A percentile compares a stretch with the other conserved stretches of the same genome.
Evolutionary conservation across 495 filamentous ascomycete species (phyloP).

Genomic region (Aspergillus ostianus): DNA sequence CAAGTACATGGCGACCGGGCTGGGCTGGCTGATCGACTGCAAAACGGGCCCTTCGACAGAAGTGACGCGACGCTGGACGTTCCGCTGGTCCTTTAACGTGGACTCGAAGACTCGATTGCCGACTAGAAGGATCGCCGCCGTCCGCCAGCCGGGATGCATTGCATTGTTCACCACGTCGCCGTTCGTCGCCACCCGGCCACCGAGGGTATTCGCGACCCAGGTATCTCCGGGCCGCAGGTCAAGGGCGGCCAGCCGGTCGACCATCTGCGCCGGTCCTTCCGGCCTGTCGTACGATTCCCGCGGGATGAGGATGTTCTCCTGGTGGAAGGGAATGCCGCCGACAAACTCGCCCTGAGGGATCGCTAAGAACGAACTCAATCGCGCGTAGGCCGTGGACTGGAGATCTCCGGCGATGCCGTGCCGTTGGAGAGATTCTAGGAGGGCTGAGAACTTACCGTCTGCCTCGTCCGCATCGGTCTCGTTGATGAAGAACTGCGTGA

Average conservation of each 20-base stretch:
- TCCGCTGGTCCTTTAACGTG: background rate
- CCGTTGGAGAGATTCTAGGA: background rate
- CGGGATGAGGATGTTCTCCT: background rate
- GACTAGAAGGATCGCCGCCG: background rate
- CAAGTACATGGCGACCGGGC: constrained; percentile 21
- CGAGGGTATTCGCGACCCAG: constrained; percentile 5
- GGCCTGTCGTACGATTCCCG: background rate
- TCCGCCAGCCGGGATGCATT: constrained; percentile 6
- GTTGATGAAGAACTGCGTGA: constrained; percentile 1
- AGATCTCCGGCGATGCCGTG: background rate
- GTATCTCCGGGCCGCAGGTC: background rate
- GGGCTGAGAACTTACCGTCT: background rate
- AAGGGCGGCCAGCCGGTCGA: background rate
- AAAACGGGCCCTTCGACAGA: constrained; percentile 2
- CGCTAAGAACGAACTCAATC: background rate
- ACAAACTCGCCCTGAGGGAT: background rate
- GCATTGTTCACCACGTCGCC: background rate
- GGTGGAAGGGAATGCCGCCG: background rate
- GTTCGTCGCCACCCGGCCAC: constrained; percentile 7
- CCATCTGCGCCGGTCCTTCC: background rate
- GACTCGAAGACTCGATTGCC: background rate
- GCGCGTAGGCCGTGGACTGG: background rate
- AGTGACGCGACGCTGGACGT: background rate
- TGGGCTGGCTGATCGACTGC: background rate
- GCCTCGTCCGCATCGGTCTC: background rate